Percentiles rank a stretch among this genome's conserved stretches.
These are phyloP conservation scores for Aureobasidium sp. DNA, from an alignment of 2,329 filamentous ascomycete species.

Conservation along the genomic window DNA sequence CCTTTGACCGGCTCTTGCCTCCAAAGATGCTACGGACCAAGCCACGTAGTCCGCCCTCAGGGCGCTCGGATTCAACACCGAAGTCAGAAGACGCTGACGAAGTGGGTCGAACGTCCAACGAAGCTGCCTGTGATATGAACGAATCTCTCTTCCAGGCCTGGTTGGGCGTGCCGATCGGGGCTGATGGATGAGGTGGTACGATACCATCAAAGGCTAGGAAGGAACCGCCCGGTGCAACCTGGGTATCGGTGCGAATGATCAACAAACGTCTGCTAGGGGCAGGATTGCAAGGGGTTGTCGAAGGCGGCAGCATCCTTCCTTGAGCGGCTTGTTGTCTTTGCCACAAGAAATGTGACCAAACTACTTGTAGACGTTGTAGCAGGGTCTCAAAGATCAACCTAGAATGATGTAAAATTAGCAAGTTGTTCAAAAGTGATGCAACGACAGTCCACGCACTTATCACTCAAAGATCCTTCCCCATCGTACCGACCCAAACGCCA, in stretches of 20 bases:
- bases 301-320: constrained; percentile 48
- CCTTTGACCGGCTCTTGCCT: constrained; percentile 20
- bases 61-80: constrained; percentile 19
- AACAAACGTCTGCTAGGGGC: constrained; percentile 78
- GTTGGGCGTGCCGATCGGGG: constrained; percentile 23
- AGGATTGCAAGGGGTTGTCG: constrained; percentile 72
- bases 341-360: constrained; percentile 74
- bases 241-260: constrained; percentile 75
- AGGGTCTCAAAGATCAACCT: constrained; percentile 63
- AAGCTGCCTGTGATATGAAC: constrained; percentile 20
- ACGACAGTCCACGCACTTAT: not conserved
- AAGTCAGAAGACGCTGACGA: constrained; percentile 21
- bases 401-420: not conserved
- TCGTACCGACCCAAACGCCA: constrained; percentile 78
- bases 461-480: constrained; percentile 46
- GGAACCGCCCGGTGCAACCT: constrained; percentile 42
- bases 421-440: not conserved
- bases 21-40: constrained; percentile 29
- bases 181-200: constrained; percentile 29
- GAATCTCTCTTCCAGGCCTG: constrained; percentile 28
- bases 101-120: constrained; percentile 22
- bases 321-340: constrained; percentile 59
- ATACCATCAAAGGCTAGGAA: constrained; percentile 59
- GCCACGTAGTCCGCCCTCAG: constrained; percentile 24
- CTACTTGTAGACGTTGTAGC: constrained; percentile 57